Conservation (phyloP, 129 eudicot genomes). For the Artemisia argyi region DNA sequence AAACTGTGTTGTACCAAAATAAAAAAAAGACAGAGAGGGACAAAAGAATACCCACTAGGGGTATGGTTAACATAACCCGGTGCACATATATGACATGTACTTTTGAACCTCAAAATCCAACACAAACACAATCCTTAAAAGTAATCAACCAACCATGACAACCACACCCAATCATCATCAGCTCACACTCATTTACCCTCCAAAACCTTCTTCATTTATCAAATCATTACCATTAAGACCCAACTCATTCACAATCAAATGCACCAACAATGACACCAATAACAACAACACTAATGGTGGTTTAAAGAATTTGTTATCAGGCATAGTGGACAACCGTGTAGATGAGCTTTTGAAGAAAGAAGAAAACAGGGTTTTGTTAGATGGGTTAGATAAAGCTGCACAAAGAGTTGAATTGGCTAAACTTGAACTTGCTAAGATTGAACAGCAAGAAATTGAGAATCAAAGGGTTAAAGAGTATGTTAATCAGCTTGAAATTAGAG, state of each 20-base stretch:
- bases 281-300: slow-evolving; percentile 30
- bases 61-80: too few relatives aligned
- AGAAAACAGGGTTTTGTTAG: slow-evolving; percentile 77
- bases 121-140: background rate
- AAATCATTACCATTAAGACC: slow-evolving; percentile 14
- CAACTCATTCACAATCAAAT: slow-evolving; percentile 20
- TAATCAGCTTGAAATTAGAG: slow-evolving; percentile 65
- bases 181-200: slow-evolving; percentile 28
- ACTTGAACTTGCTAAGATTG: slow-evolving; percentile 70
- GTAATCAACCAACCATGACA: slow-evolving; percentile 29
- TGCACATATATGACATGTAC: too few relatives aligned
- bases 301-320: slow-evolving; percentile 60
- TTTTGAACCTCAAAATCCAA: too few relatives aligned
- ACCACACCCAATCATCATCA: slow-evolving; percentile 33
- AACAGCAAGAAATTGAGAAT: slow-evolving; percentile 71
- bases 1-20: too few relatives aligned
- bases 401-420: slow-evolving; percentile 76
- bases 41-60: too few relatives aligned
- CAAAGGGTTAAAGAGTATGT: slow-evolving; percentile 54
- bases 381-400: slow-evolving; percentile 77
- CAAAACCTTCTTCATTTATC: slow-evolving; percentile 21
- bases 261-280: slow-evolving; percentile 17
- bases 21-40: too few relatives aligned
- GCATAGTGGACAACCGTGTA: slow-evolving; percentile 73
- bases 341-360: slow-evolving; percentile 61